phyloP scores from a whole-genome alignment of 2,329 filamentous ascomycete species.

The Pseudocercospora musae region DNA sequence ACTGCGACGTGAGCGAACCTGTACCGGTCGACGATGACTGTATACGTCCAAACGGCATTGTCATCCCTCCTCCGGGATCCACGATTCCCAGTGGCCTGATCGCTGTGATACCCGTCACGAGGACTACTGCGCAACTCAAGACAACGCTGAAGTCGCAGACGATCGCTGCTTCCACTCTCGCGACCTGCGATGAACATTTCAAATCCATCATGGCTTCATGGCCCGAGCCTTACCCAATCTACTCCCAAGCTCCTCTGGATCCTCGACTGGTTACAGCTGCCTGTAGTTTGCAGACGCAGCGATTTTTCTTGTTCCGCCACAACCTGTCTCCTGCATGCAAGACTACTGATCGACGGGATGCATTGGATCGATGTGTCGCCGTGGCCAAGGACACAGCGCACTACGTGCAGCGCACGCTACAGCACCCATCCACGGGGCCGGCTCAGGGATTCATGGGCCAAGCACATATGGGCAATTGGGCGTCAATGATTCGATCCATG shows the following conservation, averaged over 20 bases:
- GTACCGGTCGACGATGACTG: slow-evolving; percentile 77
- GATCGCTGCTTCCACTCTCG: slow-evolving; percentile 64
- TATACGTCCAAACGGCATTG: slow-evolving; percentile 55
- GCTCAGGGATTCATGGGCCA: slow-evolving; percentile 28
- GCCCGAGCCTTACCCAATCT: slow-evolving; percentile 68
- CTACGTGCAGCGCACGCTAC: slow-evolving; percentile 66
- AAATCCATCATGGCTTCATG: slow-evolving; percentile 70
- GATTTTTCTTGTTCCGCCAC: slow-evolving; percentile 83
- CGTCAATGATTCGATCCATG: slow-evolving; percentile 59
- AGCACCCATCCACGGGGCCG: slow-evolving; percentile 31
- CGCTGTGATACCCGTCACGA: slow-evolving; percentile 76
- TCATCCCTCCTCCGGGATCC: slow-evolving; percentile 37
- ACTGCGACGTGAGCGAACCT: slow-evolving; percentile 81
- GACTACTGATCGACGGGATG: slow-evolving; percentile 61
- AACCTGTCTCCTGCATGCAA: slow-evolving; percentile 75
- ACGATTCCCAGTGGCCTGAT: slow-evolving; percentile 68
- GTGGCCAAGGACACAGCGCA: slow-evolving; percentile 75
- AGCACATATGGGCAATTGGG: slow-evolving; percentile 44
- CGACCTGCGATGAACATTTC: slow-evolving; percentile 80
- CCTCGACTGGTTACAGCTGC: slow-evolving; percentile 72
- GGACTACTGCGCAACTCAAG: slow-evolving; percentile 70
- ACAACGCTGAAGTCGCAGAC: slow-evolving; percentile 66
- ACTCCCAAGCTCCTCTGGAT: slow-evolving; percentile 65
- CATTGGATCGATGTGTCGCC: slow-evolving; percentile 72
- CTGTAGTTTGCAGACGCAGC: slow-evolving; percentile 74